These are phyloP conservation scores for Rhizopogon hawkerae DNA, from an alignment of 1,284 basidiomycete species.

Conservation along the genomic window DNA sequence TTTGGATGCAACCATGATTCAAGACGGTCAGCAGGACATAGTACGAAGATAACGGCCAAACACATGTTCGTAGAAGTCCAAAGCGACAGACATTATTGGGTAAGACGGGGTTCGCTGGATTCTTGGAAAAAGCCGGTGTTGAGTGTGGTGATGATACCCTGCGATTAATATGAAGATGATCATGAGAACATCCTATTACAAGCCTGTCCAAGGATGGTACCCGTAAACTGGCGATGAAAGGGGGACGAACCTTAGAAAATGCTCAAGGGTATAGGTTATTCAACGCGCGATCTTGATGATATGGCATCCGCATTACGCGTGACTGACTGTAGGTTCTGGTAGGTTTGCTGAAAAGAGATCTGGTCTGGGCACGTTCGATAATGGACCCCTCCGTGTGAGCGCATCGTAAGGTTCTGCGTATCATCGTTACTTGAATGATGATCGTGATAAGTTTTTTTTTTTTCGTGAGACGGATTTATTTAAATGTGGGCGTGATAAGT, in stretches of 20 bases:
- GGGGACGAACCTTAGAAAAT: background rate
- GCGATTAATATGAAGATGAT: conserved; percentile 8
- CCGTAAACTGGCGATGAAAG: conserved; percentile 17
- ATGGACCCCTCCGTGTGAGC: background rate
- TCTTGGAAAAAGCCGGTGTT: conserved; percentile 4
- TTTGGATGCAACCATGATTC: background rate
- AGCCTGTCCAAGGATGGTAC: conserved; percentile 10
- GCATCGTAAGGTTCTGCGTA: background rate
- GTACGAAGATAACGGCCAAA: background rate
- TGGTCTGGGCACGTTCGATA: background rate
- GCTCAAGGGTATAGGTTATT: background rate
- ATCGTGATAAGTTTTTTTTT: background rate
- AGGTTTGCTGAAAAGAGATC: background rate
- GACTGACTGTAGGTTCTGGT: background rate
- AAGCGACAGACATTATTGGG: background rate
- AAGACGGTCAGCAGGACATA: background rate
- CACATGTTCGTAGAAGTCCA: background rate
- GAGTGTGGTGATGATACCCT: conserved; percentile 20
- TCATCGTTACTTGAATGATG: background rate
- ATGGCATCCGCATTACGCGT: background rate
- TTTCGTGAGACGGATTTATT: background rate
- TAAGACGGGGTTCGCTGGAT: conserved; percentile 1
- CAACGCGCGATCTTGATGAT: background rate
- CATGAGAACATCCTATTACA: conserved; percentile 24
- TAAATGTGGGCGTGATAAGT: background rate